A percentile compares a stretch with the other conserved stretches of the same genome.
These are phyloP conservation scores for Corylus avellana DNA, from an alignment of 306 rosid genomes.

Conservation along the genomic window DNA sequence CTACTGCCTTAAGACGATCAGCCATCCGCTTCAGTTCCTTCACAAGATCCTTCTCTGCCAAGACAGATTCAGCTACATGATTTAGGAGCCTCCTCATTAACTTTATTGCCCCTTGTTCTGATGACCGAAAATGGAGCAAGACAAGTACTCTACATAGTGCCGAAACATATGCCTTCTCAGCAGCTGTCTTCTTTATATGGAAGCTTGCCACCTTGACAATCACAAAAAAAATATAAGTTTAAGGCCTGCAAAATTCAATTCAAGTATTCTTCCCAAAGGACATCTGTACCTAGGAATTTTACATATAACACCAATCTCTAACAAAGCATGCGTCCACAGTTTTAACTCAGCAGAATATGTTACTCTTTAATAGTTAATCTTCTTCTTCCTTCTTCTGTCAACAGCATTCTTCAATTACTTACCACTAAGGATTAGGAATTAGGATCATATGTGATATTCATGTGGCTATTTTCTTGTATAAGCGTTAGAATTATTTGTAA, in stretches of 20 bases:
- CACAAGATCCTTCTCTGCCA: slow-evolving; percentile 45
- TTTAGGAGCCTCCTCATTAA: slow-evolving; percentile 66
- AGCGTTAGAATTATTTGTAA: too few species aligned
- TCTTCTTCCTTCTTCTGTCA: too few species aligned
- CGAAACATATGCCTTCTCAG: slow-evolving; percentile 76
- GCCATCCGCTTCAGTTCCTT: slow-evolving; percentile 61
- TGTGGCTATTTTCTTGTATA: background rate
- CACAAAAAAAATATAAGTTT: slow-evolving; percentile 24
- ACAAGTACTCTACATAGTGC: slow-evolving; percentile 70
- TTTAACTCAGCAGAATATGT: background rate
- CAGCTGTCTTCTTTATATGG: slow-evolving; percentile 69
- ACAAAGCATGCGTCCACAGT: background rate
- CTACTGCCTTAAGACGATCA: slow-evolving; percentile 55
- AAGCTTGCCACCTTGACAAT: slow-evolving; percentile 66
- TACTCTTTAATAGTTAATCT: background rate
- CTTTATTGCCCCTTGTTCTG: slow-evolving; percentile 70
- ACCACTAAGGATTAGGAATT: background rate
- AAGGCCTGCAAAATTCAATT: slow-evolving; percentile 16
- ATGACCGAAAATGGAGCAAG: slow-evolving; percentile 67
- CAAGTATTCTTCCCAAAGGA: background rate
- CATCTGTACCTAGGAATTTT: background rate
- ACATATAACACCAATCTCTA: background rate
- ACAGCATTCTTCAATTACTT: background rate
- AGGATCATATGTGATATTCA: background rate
- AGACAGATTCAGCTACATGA: slow-evolving; percentile 31